phyloP scores from a whole-genome alignment of 768 basidiomycete genomes.

The Solioccasus polychromus region DNA sequence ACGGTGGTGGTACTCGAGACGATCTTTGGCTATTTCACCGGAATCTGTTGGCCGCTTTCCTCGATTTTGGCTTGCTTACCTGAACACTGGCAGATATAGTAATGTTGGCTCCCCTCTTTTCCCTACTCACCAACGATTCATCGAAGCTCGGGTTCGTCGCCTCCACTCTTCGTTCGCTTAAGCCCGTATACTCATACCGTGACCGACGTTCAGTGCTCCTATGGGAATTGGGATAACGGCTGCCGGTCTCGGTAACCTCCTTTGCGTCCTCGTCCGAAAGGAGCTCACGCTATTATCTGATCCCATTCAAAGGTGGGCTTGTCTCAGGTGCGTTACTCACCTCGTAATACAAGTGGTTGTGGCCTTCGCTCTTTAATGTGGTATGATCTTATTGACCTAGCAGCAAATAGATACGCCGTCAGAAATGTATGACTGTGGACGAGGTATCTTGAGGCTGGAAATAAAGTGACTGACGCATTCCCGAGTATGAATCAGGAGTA shows the following conservation, averaged over 20 bases:
- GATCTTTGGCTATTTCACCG: slow-evolving; percentile 47
- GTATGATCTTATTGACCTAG: slow-evolving; percentile 12
- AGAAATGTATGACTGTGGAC: too few relatives aligned
- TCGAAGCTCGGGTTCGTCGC: slow-evolving; percentile 46
- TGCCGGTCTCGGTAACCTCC: slow-evolving; percentile 16
- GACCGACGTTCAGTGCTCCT: slow-evolving; percentile 17
- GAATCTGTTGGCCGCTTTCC: slow-evolving; percentile 29
- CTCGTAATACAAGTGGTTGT: slow-evolving; percentile 52
- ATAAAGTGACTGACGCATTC: too few relatives aligned
- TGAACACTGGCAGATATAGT: slow-evolving; percentile 32
- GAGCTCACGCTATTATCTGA: neutral
- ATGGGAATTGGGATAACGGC: slow-evolving; percentile 20
- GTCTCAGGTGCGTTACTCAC: slow-evolving; percentile 59
- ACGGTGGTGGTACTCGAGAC: slow-evolving; percentile 39
- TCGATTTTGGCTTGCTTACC: neutral
- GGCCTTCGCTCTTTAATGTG: slow-evolving; percentile 49
- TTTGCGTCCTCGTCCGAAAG: slow-evolving; percentile 11
- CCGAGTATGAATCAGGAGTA: too few relatives aligned
- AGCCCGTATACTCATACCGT: neutral
- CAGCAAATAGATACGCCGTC: neutral
- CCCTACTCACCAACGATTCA: slow-evolving; percentile 40
- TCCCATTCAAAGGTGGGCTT: slow-evolving; percentile 41
- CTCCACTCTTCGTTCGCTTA: neutral
- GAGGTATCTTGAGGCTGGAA: too few relatives aligned
- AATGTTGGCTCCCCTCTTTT: slow-evolving; percentile 40